Evolutionary conservation across 2,329 filamentous ascomycete genomes (phyloP).

Genomic region (Trichoderma semiorbis): DNA sequence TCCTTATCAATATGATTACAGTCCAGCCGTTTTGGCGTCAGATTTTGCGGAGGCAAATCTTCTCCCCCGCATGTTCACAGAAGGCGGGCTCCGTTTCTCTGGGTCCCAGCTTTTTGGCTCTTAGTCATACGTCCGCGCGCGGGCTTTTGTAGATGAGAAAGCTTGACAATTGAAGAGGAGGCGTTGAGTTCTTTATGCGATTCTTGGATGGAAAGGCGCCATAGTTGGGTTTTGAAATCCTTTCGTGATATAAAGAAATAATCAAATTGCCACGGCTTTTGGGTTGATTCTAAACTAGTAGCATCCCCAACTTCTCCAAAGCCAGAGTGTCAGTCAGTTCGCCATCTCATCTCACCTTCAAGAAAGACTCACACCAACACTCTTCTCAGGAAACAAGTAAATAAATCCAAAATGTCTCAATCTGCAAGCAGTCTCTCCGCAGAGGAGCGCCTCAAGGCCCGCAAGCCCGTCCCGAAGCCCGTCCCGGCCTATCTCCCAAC

Average conservation of each 20-base stretch:
- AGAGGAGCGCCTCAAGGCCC: conserved; percentile 40
- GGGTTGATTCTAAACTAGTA: background rate
- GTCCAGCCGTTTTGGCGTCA: background rate
- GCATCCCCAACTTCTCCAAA: background rate
- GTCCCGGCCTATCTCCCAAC: conserved; percentile 48
- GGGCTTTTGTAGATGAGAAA: background rate
- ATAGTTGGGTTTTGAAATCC: background rate
- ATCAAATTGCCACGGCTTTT: background rate
- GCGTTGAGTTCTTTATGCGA: background rate
- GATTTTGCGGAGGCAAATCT: background rate
- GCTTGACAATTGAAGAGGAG: background rate
- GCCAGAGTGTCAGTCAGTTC: background rate
- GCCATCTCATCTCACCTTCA: background rate
- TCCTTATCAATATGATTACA: background rate
- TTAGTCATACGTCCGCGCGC: background rate
- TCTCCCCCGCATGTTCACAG: background rate
- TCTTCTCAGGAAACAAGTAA: background rate
- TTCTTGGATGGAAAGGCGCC: background rate
- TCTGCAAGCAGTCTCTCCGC: conserved; percentile 20
- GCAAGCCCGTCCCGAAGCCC: conserved; percentile 45
- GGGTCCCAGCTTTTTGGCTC: background rate
- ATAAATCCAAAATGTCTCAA: conserved; percentile 14
- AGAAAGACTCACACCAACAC: background rate
- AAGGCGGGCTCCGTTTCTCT: background rate
- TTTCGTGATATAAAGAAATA: background rate